phyloP scores from a whole-genome alignment of 495 filamentous ascomycete species.

The Niebla homalea region DNA sequence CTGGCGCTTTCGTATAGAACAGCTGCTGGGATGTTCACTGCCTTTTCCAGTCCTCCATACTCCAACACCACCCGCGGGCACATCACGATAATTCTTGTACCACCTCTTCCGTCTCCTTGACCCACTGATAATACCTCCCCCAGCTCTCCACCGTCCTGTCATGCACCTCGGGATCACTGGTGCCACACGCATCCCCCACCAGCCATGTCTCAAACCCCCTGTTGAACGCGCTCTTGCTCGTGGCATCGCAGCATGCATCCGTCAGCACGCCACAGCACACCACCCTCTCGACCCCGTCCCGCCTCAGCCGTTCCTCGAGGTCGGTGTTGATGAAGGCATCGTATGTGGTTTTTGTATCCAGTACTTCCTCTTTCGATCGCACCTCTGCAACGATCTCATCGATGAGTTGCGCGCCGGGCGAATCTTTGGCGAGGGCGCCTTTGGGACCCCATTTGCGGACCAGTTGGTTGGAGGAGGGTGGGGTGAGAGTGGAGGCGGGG shows the following conservation, averaged over 20 bases:
- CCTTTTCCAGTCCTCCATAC: background rate
- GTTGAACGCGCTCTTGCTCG: constrained; percentile 28
- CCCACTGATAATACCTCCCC: constrained; percentile 24
- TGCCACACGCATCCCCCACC: constrained; percentile 27
- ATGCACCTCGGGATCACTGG: constrained; percentile 21
- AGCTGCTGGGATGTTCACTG: background rate
- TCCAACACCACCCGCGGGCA: background rate
- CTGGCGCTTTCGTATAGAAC: too few relatives aligned
- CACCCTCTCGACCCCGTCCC: constrained; percentile 16
- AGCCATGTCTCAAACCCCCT: constrained; percentile 31
- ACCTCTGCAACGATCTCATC: constrained; percentile 15
- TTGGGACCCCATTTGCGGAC: constrained; percentile 28
- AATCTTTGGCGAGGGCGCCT: constrained; percentile 20
- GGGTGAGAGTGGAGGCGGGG: constrained; percentile 20
- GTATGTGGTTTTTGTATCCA: constrained; percentile 23
- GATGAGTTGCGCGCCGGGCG: constrained; percentile 23
- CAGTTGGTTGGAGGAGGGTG: constrained; percentile 27
- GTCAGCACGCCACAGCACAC: constrained; percentile 32
- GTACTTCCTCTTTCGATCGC: constrained; percentile 6
- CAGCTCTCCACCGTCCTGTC: constrained; percentile 22
- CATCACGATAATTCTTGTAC: background rate
- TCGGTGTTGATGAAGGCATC: constrained; percentile 22
- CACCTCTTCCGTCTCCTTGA: constrained; percentile 21
- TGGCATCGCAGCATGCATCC: constrained; percentile 31
- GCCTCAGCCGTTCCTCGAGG: constrained; percentile 16